Conservation (phyloP, 2,329 filamentous ascomycete genomes). For the Aspergillus proliferans region DNA sequence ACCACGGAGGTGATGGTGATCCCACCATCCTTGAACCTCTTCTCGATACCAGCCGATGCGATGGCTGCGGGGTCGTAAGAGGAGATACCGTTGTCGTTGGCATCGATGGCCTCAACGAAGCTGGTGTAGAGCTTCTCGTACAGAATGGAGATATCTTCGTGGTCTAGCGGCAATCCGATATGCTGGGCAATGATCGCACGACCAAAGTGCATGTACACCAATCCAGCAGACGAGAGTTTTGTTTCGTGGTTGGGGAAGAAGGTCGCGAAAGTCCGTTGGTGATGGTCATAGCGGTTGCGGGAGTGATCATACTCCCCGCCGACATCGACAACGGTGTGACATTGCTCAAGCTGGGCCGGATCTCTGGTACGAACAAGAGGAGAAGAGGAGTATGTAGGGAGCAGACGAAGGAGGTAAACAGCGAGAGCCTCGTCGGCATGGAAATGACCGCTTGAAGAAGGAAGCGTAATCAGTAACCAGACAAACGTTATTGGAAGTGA, state of each 20-base stretch:
- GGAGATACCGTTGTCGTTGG: conserved; percentile 92
- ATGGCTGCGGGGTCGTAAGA: conserved; percentile 68
- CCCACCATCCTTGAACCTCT: conserved; percentile 74
- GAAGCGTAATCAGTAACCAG: conserved; percentile 3
- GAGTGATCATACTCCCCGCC: conserved; percentile 82
- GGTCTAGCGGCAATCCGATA: conserved; percentile 54
- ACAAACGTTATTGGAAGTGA: background rate
- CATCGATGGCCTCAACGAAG: conserved; percentile 93
- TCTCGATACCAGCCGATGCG: conserved; percentile 64
- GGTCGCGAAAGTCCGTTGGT: conserved; percentile 83
- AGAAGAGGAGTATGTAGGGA: conserved; percentile 71
- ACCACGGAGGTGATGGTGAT: conserved; percentile 84
- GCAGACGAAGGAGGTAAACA: conserved; percentile 86
- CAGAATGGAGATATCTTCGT: conserved; percentile 64
- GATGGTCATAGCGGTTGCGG: conserved; percentile 84
- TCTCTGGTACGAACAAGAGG: conserved; percentile 82
- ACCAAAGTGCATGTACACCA: conserved; percentile 95
- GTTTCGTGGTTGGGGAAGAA: conserved; percentile 79
- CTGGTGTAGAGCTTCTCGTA: conserved; percentile 86
- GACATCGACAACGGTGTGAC: conserved; percentile 97
- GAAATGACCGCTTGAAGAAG: conserved; percentile 67
- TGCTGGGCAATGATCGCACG: conserved; percentile 69
- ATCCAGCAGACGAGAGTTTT: conserved; percentile 86
- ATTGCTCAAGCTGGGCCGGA: conserved; percentile 66
- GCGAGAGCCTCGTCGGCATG: conserved; percentile 97